Conservation (phyloP, 805 yeast species). For the Torulaspora indica region DNA sequence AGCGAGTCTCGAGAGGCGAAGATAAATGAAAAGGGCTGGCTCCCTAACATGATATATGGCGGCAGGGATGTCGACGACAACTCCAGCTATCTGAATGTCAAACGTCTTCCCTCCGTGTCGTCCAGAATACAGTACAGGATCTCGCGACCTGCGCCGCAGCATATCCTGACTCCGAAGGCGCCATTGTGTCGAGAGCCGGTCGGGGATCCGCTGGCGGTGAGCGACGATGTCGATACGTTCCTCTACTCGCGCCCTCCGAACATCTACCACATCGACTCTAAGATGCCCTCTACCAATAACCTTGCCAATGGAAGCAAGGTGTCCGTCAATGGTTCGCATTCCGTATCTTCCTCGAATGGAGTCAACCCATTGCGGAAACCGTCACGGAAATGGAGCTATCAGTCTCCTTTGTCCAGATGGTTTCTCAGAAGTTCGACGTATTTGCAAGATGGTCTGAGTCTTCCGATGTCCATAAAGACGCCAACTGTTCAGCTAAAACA, state of each 20-base stretch:
- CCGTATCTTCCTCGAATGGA: conserved; percentile 1
- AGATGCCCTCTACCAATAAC: conserved; percentile 14
- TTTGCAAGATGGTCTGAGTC: conserved; percentile 14
- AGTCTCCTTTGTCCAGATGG: conserved; percentile 36
- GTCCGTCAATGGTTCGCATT: not conserved
- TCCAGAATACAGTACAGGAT: conserved; percentile 24
- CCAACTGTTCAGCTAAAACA: conserved; percentile 30
- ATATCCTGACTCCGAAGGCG: conserved; percentile 24
- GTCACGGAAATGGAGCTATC: conserved; percentile 28
- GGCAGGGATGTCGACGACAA: conserved; percentile 2
- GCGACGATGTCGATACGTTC: conserved; percentile 20
- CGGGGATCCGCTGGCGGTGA: conserved; percentile 4
- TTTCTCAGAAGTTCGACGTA: conserved; percentile 32
- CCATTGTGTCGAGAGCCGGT: conserved; percentile 3
- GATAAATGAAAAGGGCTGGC: conserved; percentile 12
- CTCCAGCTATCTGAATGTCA: conserved; percentile 5
- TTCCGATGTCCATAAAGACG: conserved; percentile 16
- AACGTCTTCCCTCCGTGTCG: conserved; percentile 15
- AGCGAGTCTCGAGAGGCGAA: not conserved
- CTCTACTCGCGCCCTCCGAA: conserved; percentile 30
- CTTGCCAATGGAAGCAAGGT: not conserved
- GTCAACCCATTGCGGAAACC: not conserved
- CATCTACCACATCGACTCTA: conserved; percentile 23
- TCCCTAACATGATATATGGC: conserved; percentile 4
- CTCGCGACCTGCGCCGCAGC: conserved; percentile 14